A percentile compares a stretch with the other conserved stretches of the same genome.
phyloP scores from a whole-genome alignment of 2,329 filamentous ascomycete genomes.

The Penicillium sp. region DNA sequence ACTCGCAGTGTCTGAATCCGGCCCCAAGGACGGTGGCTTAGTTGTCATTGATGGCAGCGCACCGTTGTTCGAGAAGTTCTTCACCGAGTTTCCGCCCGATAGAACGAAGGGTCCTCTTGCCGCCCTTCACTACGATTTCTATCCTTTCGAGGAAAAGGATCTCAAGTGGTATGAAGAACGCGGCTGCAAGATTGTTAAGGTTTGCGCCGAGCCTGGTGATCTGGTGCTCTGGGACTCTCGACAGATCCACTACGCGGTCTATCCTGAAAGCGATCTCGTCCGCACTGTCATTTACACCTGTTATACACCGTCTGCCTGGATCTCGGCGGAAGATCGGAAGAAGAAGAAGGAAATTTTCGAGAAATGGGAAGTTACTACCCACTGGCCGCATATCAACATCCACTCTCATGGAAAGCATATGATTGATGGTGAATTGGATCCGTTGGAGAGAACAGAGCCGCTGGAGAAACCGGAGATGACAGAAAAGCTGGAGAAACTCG shows the following conservation, averaged over 20 bases:
- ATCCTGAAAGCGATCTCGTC: background rate
- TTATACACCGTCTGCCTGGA: background rate
- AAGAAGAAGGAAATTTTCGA: background rate
- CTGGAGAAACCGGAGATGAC: background rate
- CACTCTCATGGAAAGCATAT: background rate
- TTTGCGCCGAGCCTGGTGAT: background rate
- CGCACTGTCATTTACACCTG: background rate
- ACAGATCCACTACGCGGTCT: background rate
- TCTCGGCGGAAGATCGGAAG: background rate
- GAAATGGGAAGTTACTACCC: background rate
- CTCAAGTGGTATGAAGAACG: background rate
- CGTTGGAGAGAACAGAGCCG: background rate
- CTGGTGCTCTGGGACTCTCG: background rate
- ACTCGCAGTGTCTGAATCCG: background rate
- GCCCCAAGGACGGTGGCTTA: background rate
- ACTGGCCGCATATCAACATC: background rate
- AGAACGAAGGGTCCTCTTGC: background rate
- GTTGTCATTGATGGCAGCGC: background rate
- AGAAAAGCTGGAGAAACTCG: background rate
- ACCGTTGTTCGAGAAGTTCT: background rate
- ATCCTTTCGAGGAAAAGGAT: background rate
- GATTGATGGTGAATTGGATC: background rate
- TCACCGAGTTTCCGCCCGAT: background rate
- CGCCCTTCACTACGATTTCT: background rate
- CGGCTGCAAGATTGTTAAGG: background rate